A percentile compares a stretch with the other conserved stretches of the same genome.
phyloP scores from a whole-genome alignment of 306 rosid genomes.

The Cicer arietinum region DNA sequence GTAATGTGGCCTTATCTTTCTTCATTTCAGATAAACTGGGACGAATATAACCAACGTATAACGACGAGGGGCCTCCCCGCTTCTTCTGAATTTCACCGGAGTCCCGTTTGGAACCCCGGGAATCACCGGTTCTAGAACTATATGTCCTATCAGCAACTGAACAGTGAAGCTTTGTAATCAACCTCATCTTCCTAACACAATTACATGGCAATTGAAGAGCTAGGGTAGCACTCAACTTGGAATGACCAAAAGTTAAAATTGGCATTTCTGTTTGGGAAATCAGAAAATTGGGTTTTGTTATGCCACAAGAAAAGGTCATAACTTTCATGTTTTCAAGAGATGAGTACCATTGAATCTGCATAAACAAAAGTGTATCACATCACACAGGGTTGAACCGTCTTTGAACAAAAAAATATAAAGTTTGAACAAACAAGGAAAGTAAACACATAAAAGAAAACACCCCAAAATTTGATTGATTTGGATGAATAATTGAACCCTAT shows the following conservation, averaged over 20 bases:
- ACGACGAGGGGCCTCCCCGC: slow-evolving; percentile 59
- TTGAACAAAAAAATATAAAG: slow-evolving; percentile 31
- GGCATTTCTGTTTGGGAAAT: slow-evolving; percentile 65
- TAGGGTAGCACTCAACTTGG: slow-evolving; percentile 55
- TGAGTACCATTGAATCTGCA: slow-evolving; percentile 55
- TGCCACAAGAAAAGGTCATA: slow-evolving; percentile 57
- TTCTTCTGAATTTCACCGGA: slow-evolving; percentile 49
- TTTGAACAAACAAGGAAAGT: slow-evolving; percentile 12
- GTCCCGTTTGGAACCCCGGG: slow-evolving; percentile 44
- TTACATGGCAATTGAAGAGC: slow-evolving; percentile 50
- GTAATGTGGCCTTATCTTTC: slow-evolving; percentile 63
- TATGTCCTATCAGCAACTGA: slow-evolving; percentile 61
- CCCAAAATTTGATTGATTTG: slow-evolving; percentile 6
- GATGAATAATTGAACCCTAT: slow-evolving; percentile 4
- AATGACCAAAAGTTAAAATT: slow-evolving; percentile 52
- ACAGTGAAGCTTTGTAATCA: slow-evolving; percentile 56
- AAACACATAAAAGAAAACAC: neutral
- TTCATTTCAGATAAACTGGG: slow-evolving; percentile 88
- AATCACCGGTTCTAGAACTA: slow-evolving; percentile 49
- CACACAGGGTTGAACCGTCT: slow-evolving; percentile 14
- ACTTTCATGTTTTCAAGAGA: slow-evolving; percentile 53
- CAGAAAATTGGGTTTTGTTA: slow-evolving; percentile 65
- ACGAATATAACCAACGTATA: slow-evolving; percentile 54
- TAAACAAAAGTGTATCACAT: slow-evolving; percentile 11
- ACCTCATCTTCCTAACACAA: slow-evolving; percentile 54